A percentile compares a stretch with the other conserved stretches of the same genome.
Conservation (phyloP, 2,329 filamentous ascomycete genomes). For the Fusarium sp. region DNA sequence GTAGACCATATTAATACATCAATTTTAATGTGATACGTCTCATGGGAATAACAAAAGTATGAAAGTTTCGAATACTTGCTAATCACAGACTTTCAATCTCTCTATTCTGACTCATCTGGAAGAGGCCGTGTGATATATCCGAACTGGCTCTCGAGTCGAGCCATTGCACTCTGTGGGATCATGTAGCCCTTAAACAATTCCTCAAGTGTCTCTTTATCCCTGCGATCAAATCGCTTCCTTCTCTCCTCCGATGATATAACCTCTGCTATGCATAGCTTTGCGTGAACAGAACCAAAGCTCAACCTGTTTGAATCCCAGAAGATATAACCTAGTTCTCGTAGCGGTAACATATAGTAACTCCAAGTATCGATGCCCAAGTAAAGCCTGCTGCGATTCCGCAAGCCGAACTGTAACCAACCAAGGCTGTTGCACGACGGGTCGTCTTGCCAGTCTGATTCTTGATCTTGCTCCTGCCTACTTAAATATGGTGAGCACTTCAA, state of each 20-base stretch:
- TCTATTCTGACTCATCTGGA: neutral
- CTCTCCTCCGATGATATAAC: too few relatives aligned
- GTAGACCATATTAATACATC: neutral
- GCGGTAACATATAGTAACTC: fast-evolving
- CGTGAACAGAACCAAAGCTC: too few relatives aligned
- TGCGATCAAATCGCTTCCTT: too few relatives aligned
- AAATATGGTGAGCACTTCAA: neutral
- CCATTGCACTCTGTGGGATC: neutral
- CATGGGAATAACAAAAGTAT: too few relatives aligned
- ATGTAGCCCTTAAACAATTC: fast-evolving
- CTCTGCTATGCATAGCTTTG: too few relatives aligned
- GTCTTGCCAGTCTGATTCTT: neutral
- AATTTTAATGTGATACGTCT: too few relatives aligned
- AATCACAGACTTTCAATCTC: too few relatives aligned
- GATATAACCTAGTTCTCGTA: neutral
- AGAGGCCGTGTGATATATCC: neutral
- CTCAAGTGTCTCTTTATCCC: neutral
- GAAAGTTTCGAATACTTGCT: too few relatives aligned
- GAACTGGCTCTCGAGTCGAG: neutral
- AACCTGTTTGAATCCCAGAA: neutral
- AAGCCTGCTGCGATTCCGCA: fast-evolving
- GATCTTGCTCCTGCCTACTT: too few relatives aligned
- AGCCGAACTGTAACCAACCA: neutral
- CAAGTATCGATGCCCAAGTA: neutral
- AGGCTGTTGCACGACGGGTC: neutral